These are phyloP conservation scores for Rasamsonia emersonii DNA, from an alignment of 2,329 filamentous ascomycete genomes.

Conservation along the genomic window DNA sequence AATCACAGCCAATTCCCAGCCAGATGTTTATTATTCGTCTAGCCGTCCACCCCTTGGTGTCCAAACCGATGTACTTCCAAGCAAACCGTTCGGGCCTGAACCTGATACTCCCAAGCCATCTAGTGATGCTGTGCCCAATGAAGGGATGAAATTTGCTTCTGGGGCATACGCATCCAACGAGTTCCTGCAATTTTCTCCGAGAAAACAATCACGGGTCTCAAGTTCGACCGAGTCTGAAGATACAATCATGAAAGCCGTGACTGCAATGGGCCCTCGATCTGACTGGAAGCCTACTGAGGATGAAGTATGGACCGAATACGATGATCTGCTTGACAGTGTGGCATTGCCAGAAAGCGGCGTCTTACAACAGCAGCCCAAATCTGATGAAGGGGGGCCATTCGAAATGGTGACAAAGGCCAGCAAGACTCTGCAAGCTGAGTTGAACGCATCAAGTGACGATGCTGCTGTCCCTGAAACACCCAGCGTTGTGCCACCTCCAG, in stretches of 20 bases:
- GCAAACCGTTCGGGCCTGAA: conserved; percentile 15
- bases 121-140: conserved; percentile 23
- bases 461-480: conserved; percentile 14
- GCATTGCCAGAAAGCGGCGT: conserved; percentile 38
- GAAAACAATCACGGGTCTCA: conserved; percentile 62
- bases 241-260: conserved; percentile 53
- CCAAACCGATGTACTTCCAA: conserved; percentile 16
- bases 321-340: conserved; percentile 72
- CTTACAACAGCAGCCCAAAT: conserved; percentile 10
- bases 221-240: conserved; percentile 56
- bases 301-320: conserved; percentile 90
- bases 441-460: conserved; percentile 15
- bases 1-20: conserved; percentile 17
- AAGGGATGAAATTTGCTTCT: conserved; percentile 24
- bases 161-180: conserved; percentile 42
- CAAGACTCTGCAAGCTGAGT: conserved; percentile 28
- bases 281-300: conserved; percentile 63
- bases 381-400: conserved; percentile 20
- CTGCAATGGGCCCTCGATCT: conserved; percentile 56
- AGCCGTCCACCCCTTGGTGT: conserved; percentile 15
- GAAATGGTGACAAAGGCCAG: conserved; percentile 31
- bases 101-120: conserved; percentile 24
- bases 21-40: conserved; percentile 16
- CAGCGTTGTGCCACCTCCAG: conserved; percentile 13
- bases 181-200: conserved; percentile 65